phyloP scores from a whole-genome alignment of 2,329 filamentous ascomycete genomes.

The Magnaporthiopsis incrustans region DNA sequence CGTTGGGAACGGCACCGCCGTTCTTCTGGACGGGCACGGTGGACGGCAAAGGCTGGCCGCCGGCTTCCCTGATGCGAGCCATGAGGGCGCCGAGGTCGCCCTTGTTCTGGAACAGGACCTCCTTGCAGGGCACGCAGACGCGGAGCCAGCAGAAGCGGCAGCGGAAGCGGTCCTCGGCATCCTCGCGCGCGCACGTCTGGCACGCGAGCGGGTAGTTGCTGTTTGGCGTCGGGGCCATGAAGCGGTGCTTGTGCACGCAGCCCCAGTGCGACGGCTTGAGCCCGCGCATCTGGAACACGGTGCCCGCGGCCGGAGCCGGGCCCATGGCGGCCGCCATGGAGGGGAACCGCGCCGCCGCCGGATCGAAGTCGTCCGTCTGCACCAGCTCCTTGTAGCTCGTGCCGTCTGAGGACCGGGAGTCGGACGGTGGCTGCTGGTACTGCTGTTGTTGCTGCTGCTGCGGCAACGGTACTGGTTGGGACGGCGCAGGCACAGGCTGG shows the following conservation, averaged over 20 bases:
- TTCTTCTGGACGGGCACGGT: not conserved
- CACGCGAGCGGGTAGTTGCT: conserved; percentile 42
- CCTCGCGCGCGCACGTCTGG: conserved; percentile 40
- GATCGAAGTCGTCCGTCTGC: conserved; percentile 7
- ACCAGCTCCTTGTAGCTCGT: conserved; percentile 5
- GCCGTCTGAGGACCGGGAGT: not conserved
- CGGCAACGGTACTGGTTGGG: not conserved
- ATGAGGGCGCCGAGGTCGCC: conserved; percentile 36
- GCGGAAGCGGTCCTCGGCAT: conserved; percentile 35
- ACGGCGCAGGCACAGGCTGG: not conserved
- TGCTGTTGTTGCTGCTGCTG: conserved; percentile 1
- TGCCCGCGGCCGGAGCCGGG: conserved; percentile 18
- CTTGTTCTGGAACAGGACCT: conserved; percentile 30
- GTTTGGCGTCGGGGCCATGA: conserved; percentile 41
- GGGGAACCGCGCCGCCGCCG: conserved; percentile 6
- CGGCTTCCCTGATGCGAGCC: conserved; percentile 17
- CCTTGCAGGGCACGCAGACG: conserved; percentile 41
- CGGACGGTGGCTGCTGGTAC: not conserved
- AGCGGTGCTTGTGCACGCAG: conserved; percentile 40
- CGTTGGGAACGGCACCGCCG: not conserved
- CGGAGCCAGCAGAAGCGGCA: conserved; percentile 44
- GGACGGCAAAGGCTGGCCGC: not conserved
- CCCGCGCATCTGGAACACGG: conserved; percentile 32
- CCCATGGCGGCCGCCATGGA: not conserved
- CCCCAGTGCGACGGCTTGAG: conserved; percentile 30